Evolutionary conservation across 140 eudicot genomes (phyloP), one percentile per base, ranked within the genome.

Genomic region (Cichorium intybus): DNA sequence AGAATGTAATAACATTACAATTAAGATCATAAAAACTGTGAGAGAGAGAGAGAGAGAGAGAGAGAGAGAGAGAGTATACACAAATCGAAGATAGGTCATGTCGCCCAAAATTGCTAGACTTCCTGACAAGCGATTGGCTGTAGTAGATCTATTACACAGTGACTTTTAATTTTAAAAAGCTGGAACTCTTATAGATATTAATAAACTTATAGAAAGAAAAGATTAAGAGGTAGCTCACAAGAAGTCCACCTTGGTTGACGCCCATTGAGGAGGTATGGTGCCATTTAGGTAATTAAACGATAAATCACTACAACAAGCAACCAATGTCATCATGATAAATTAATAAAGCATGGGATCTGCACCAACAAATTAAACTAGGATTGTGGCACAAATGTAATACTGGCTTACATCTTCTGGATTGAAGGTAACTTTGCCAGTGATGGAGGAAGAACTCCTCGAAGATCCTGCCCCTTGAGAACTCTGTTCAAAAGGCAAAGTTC

Each of bases 71-170:
- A n/a, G 41, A 35, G 16, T 84, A 68, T 76, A 86, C 95, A 86
- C 6, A 61, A 55, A 68, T 51, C 24, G 31, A 23, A 86, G 89
- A 37, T 75, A 62, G 24, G 82, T 77, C 20, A 86, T 82, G 18
- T 77, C 56, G 41, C 95, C 89, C 75, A 86, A 62, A 48, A 50
- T 78, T 52, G 74, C 21, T 9, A 89, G 90, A 48, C 52, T 77
- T 24, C 95, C 95, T 55, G 89, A 80, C 69, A 86, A 69, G 61
- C 81, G 95, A 63, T 86, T 86, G 12, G 46, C 69, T n/a, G 41
- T 20, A 54, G 78, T 52, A 60, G 77, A 39, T 58, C 95, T 86
- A 55, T 20, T 26, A 26, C 7, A 33, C 14, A 24, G 22, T 21
- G 26, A 56, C 16, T 27, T 14, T 8, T 24, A 53, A 18, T 24